A percentile compares a stretch with the other conserved stretches of the same genome.
Evolutionary conservation across 2,329 filamentous ascomycete genomes (phyloP).

Genomic region (Verticillium klebahnii): DNA sequence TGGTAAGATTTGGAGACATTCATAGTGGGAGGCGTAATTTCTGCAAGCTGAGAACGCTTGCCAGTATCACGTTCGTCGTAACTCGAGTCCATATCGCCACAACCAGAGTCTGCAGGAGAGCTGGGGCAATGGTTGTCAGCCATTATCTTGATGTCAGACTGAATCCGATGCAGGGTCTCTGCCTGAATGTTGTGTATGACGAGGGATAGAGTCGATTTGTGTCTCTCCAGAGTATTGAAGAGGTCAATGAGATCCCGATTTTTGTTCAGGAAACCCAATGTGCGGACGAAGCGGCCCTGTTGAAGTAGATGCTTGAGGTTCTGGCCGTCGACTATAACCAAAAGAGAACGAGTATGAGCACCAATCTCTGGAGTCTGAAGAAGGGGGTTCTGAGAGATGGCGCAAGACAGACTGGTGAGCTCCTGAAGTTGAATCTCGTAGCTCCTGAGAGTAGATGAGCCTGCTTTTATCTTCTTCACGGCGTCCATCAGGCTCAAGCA

Average conservation of each 20-base stretch:
- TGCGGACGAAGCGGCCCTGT: neutral
- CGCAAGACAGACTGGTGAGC: constrained; percentile 11
- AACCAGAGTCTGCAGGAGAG: too few species aligned
- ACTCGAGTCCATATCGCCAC: too few species aligned
- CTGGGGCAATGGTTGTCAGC: neutral
- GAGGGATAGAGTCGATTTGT: constrained; percentile 12
- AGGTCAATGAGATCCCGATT: constrained; percentile 14
- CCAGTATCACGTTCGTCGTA: too few species aligned
- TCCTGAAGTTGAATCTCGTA: constrained; percentile 17
- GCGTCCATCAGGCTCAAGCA: constrained; percentile 14
- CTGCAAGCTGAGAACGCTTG: too few species aligned
- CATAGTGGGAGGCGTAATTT: too few species aligned
- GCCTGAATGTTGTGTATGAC: constrained; percentile 21
- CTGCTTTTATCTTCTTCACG: constrained; percentile 18
- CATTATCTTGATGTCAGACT: neutral
- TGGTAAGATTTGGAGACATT: too few species aligned
- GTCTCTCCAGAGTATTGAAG: constrained; percentile 12
- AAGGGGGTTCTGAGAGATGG: constrained; percentile 15
- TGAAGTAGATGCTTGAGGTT: neutral
- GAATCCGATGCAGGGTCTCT: neutral
- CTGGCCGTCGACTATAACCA: constrained; percentile 11
- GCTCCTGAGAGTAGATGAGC: constrained; percentile 6
- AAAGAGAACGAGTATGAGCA: constrained; percentile 8
- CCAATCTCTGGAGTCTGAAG: constrained; percentile 17
- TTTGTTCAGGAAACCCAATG: neutral